Base-by-base conservation (phyloP, 805 yeast genomes). In the Yamadazyma akitaensis region DNA sequence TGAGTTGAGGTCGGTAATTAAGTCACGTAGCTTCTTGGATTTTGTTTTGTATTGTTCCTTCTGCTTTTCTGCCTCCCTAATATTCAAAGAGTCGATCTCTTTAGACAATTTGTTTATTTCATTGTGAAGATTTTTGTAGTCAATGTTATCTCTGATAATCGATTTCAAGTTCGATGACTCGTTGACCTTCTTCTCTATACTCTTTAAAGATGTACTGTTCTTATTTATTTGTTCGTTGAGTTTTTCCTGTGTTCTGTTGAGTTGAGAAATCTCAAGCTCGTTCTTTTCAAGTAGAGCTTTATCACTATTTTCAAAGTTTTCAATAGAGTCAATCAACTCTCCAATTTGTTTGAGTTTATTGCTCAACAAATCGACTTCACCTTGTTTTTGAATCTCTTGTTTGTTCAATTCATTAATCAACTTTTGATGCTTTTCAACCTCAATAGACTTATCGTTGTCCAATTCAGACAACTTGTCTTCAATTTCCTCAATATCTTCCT, bases 91-190 rank as follows among this genome's bases (percentile, higher is more conserved):
- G 0, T 47, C 51, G 5, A 87, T 71, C 14, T 72, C 68, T 0
- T 53, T 42, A 10, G 72, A 72, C 5, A 75, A 61, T 1, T 57
- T 56, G 0, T 53, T 56, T 0, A 78, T 53, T 44, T 80, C 77
- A 1, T 40, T 45, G 16, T 69, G 65, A 25, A 81, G 57, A 5
- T 67, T 67, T 11, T 84, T 62, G 12, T 82, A 67, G 49, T 84
- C 88, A 30, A 88, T 56, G 50, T 85, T 88, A 37, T 84, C 82
- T 31, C 79, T 68, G 8, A 88, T 66, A 47, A 80, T 81, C 26
- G 88, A 77, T 54, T 84, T 82, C 42, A 81, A 78, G 43, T 75
- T 77, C 28, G 76, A 75, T 1, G 86, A 76, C 51, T 86, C 85
- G n/a, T 65, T 67, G 1, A 82, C 56, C 40, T 66, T 72, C 42